Evolutionary conservation across 495 filamentous ascomycete species (phyloP), one percentile per base, ranked within the genome.

Genomic region (Bryoglossum gracile): DNA sequence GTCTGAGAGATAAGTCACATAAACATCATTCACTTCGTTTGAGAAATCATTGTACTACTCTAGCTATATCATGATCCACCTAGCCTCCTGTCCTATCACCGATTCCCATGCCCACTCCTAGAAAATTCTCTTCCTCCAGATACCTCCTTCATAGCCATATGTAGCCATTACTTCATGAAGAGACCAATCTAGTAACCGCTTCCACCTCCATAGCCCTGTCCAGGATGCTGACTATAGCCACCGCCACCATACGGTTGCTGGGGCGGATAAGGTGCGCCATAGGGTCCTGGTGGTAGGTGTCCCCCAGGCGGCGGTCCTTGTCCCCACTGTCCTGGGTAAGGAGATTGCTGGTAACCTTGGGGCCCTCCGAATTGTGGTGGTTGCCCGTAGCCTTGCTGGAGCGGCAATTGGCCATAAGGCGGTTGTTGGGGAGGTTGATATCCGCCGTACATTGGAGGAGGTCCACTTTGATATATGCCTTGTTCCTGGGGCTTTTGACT

Each of bases 361-460:
- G n/a, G 22, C 8, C 23, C 24, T 16, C 42, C 42, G 16, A 11
- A 30, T 16, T 14, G 16, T 9, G 13, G 23, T 5, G 36, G 36
- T 10, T 17, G 14, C 6, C 22, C 11, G 14, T 41, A 41, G 13
- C 9, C 38, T 1, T 6, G 32, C 9, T 40, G 40, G 46, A 46
- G 47, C 13, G 37, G 32, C 2, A 34, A 32, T 13, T 34, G 34
- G 4, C 47, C 51, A 46, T 58, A 58, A 25, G 55, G 55, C 16
- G 49, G 54, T 21, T 57, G 50, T 24, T 46, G 46, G 3, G 30
- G 45, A 32, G 3, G 48, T 11, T 18, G 38, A 30, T 55, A 44
- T 14, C 40, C 39, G 17, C 46, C 43, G 13, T 43, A 9, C 1
- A 14, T 30, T 1, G 43, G 30, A 16, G 45, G 45, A 5, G 46